A percentile compares a stretch with the other conserved stretches of the same genome.
Conservation (phyloP, 495 filamentous ascomycete genomes). For the Hyaloscypha hepaticicola region DNA sequence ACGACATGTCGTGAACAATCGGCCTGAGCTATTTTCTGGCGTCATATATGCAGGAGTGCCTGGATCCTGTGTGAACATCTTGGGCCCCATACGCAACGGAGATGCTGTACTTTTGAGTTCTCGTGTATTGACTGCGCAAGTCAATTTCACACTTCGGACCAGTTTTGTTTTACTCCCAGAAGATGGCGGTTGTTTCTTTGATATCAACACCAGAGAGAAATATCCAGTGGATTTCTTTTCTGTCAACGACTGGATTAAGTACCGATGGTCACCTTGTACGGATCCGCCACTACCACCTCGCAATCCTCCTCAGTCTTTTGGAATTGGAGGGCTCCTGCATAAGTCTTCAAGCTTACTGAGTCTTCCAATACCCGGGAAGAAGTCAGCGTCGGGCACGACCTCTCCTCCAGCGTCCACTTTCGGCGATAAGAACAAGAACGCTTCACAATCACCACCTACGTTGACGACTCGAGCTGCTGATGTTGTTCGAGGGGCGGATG, state of each 20-base stretch:
- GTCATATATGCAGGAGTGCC: constrained; percentile 86
- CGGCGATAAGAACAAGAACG: constrained; percentile 1
- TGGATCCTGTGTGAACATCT: constrained; percentile 83
- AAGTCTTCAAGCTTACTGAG: constrained; percentile 24
- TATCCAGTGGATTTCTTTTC: constrained; percentile 87
- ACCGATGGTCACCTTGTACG: constrained; percentile 77
- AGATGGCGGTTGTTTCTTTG: constrained; percentile 84
- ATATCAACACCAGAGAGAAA: constrained; percentile 76
- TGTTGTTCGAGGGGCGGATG: constrained; percentile 30
- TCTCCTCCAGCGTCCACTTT: constrained; percentile 4
- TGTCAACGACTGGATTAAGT: constrained; percentile 72
- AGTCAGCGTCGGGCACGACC: constrained; percentile 11
- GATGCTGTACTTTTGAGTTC: constrained; percentile 89
- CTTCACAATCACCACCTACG: constrained; percentile 13
- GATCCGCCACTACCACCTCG: constrained; percentile 53
- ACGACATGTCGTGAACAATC: constrained; percentile 83
- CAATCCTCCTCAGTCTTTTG: constrained; percentile 7
- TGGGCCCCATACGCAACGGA: constrained; percentile 86
- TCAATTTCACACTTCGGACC: constrained; percentile 90
- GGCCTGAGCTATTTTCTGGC: constrained; percentile 83
- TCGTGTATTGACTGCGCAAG: constrained; percentile 87
- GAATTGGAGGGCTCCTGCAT: constrained; percentile 26
- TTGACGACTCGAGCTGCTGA: constrained; percentile 33
- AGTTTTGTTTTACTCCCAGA: constrained; percentile 84
- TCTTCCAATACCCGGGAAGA: constrained; percentile 32